Evolutionary conservation across 371 early-diverging fungal species (phyloP).

Genomic region (Saksenaea oblongispora): DNA sequence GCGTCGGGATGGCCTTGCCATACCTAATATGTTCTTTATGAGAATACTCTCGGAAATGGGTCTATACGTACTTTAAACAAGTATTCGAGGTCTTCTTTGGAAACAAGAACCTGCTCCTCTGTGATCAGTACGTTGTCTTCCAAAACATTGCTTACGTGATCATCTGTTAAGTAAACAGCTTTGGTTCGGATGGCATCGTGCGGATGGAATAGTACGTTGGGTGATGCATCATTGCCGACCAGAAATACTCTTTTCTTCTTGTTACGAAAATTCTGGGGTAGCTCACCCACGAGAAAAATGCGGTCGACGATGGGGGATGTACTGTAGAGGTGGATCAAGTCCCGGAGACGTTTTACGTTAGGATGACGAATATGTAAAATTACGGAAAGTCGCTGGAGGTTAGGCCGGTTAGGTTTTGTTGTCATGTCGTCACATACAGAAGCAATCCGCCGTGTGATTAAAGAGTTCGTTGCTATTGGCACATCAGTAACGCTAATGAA

Average conservation of each 20-base stretch:
- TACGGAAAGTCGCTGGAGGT: slow-evolving; percentile 11
- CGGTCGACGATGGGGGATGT: slow-evolving; percentile 12
- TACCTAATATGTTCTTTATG: background rate
- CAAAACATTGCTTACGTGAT: slow-evolving; percentile 19
- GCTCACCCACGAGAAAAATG: slow-evolving; percentile 10
- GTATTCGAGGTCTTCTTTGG: slow-evolving; percentile 15
- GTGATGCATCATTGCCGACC: background rate
- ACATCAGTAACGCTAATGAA: too few species aligned
- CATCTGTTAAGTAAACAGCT: slow-evolving; percentile 27
- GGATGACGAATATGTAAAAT: slow-evolving; percentile 9
- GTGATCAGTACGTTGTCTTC: background rate
- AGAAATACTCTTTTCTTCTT: background rate
- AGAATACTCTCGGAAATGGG: background rate
- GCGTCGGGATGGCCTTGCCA: slow-evolving; percentile 6
- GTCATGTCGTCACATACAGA: too few species aligned
- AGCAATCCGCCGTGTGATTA: too few species aligned
- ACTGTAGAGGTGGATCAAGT: slow-evolving; percentile 8
- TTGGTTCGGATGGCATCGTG: slow-evolving; percentile 22
- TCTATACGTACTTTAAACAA: slow-evolving; percentile 1
- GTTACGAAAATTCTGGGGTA: too few species aligned
- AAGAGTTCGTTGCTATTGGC: too few species aligned
- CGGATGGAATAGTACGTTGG: slow-evolving; percentile 33
- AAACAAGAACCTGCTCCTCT: slow-evolving; percentile 4
- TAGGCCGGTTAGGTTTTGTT: too few species aligned
- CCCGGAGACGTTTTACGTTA: slow-evolving; percentile 2